Evolutionary conservation across 169 alveolate species (phyloP), one percentile per base, ranked within the genome.

Genomic region (Babesia gibsoni): DNA sequence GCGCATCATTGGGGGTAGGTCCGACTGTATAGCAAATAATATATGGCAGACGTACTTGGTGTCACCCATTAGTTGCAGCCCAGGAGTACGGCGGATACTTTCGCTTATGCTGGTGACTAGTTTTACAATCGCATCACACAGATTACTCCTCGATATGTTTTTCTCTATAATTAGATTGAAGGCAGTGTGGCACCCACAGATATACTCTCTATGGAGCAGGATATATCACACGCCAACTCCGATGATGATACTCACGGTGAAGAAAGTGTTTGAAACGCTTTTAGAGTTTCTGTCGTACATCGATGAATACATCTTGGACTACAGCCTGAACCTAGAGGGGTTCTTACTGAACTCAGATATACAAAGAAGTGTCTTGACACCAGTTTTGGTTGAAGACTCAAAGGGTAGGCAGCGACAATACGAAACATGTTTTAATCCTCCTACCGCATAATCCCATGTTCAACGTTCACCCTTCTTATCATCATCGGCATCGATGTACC

Each of bases 131-230:
- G 46, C 63, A 20, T 25, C 65, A 14, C 68, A 41, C 36, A 70
- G 46, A 29, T 25, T 77, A 29, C 46, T 77, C 8, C 25, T 77
- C 37, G 86, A 66, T 52, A 22, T 77, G 14, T 29, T 77, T 16
- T 41, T 68, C 16, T 36, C 57, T 1, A 18, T 67, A 16, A 45
- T 77, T 46, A 36, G 82, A 27, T 14, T 74, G 25, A 66, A 43
- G 33, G 6, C 59, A 16, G 23, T 79, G 29, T 79, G 88, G 88
- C 48, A 63, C 29, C 88, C 77, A 29, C 39, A 52, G 16, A 61
- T 70, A 12, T 79, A 79, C 67, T 39, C 59, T 6, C 52, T 58
- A 27, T 79, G 88, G 88, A 58, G 82, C 48, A 50, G 83, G 36
- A 32, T 70, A 1, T 70, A 66, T n/a, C 72, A 69, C 54, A 43